Percentiles rank a stretch among this genome's conserved stretches.
phyloP scores from a whole-genome alignment of 345 rosid genomes.

The Eucalyptus tenuipes region DNA sequence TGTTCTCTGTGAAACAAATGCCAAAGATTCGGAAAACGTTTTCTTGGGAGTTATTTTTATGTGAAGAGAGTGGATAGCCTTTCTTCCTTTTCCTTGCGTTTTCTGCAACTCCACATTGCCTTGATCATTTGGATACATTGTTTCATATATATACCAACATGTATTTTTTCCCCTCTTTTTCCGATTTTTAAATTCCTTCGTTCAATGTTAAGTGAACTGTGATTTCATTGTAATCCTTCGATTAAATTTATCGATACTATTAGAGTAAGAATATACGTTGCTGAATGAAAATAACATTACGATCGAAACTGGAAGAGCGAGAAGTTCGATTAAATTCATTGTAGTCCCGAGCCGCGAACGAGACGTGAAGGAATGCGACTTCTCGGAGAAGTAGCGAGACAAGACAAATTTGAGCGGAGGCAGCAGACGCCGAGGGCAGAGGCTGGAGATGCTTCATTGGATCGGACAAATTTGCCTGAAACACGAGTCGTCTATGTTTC shows the following conservation, averaged over 20 bases:
- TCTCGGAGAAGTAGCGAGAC: fast-evolving
- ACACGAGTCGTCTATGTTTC: too few species aligned
- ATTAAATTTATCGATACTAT: background rate
- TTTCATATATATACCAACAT: background rate
- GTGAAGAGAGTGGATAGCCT: fast-evolving
- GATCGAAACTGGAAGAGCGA: background rate
- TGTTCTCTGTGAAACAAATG: fast-evolving
- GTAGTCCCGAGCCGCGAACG: too few species aligned
- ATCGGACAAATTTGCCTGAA: too few species aligned
- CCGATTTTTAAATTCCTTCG: fast-evolving
- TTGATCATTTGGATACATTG: background rate
- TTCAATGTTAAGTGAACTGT: background rate
- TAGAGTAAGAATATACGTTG: background rate
- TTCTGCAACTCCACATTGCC: background rate
- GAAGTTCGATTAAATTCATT: too few species aligned
- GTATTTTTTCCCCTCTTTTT: fast-evolving
- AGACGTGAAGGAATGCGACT: too few species aligned
- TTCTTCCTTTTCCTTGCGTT: background rate
- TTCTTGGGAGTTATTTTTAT: fast-evolving
- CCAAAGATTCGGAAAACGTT: fast-evolving
- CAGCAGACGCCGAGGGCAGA: too few species aligned
- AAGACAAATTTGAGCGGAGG: too few species aligned
- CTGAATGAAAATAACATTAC: background rate
- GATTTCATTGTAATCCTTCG: background rate
- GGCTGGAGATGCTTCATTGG: too few species aligned